Percentiles rank a stretch among this genome's conserved stretches.
These are phyloP conservation scores for Citrus hindsii DNA, from an alignment of 345 rosid genomes.

Conservation along the genomic window DNA sequence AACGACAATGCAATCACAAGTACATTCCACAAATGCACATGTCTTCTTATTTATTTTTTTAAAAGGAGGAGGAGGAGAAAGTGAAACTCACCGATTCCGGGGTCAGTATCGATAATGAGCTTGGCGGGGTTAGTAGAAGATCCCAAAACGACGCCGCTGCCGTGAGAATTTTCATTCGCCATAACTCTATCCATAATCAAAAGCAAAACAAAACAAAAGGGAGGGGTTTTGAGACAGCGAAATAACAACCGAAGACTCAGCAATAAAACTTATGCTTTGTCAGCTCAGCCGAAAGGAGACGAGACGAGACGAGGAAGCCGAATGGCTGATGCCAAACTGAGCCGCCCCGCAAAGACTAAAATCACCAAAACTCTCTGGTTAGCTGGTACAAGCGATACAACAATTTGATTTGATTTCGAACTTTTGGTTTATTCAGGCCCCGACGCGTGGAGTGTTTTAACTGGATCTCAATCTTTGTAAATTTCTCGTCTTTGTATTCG, in stretches of 20 bases:
- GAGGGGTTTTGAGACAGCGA: neutral
- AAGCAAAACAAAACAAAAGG: neutral
- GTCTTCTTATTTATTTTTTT: no score
- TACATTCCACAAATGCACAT: neutral
- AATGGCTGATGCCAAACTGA: neutral
- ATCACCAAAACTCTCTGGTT: neutral
- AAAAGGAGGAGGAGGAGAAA: neutral
- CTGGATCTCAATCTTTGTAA: neutral
- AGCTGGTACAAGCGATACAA: neutral
- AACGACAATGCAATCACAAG: neutral
- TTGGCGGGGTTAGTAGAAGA: slow-evolving; percentile 35
- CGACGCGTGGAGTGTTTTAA: neutral
- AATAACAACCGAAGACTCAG: neutral
- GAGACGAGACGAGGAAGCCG: neutral
- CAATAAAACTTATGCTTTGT: no score
- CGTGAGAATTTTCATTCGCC: slow-evolving; percentile 18
- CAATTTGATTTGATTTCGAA: no score
- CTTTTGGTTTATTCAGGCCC: neutral
- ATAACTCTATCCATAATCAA: slow-evolving; percentile 26
- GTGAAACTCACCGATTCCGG: slow-evolving; percentile 79
- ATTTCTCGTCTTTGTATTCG: no score
- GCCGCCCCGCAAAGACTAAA: neutral
- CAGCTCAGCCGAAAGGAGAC: no score
- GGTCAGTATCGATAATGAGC: slow-evolving; percentile 97
- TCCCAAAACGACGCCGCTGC: slow-evolving; percentile 20